Base-by-base conservation (phyloP, 371 early-diverging fungal genomes). In the Mucor racemosus region DNA sequence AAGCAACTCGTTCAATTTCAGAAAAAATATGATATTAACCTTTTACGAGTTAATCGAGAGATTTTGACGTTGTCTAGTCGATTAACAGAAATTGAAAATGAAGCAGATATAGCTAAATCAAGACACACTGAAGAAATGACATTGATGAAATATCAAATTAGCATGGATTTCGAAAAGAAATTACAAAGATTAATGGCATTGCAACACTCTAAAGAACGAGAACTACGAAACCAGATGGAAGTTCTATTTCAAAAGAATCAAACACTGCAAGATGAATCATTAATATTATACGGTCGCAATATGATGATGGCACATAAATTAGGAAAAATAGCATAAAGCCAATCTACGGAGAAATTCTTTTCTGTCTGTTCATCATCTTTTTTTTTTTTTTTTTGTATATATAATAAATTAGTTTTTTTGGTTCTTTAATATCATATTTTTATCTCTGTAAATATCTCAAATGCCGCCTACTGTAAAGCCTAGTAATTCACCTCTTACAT, bases 41-140 rank as follows among this genome's bases (percentile, higher is more conserved):
- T 57, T 5, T 26, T 75, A 7, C 55, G 60, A 26, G 33, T 63
- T 2, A 41, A 72, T 41, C 59, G 72, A 19, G 72, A 75, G 55
- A 57, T 62, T 5, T 33, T 72, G 58, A 35, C 58, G 3, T 34
- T 75, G 13, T 59, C 72, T 0, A 36, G 64, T 19, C 57, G 57
- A 46, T 26, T 75, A 6, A 59, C 40, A 31, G 75, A 74, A 34
- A 35, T 75, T 1, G 69, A 75, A 44, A 48, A 61, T 14, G 75
- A 75, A 42, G 56, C 65, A 1, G 64, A 63, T 7, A 17, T 17
- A 33, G 15, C 61, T 10, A 36, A 53, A 60, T 17, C 50, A 26
- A 39, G 65, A 3, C 64, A 66, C 39, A n/a, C 41, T 3, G 36
- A 63, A 21, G 64, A 63, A 36, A 35, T 61, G n/a, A 17, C 40